phyloP scores from a whole-genome alignment of 2,329 filamentous ascomycete species.

The Tolypocladium cylindrosporum region DNA sequence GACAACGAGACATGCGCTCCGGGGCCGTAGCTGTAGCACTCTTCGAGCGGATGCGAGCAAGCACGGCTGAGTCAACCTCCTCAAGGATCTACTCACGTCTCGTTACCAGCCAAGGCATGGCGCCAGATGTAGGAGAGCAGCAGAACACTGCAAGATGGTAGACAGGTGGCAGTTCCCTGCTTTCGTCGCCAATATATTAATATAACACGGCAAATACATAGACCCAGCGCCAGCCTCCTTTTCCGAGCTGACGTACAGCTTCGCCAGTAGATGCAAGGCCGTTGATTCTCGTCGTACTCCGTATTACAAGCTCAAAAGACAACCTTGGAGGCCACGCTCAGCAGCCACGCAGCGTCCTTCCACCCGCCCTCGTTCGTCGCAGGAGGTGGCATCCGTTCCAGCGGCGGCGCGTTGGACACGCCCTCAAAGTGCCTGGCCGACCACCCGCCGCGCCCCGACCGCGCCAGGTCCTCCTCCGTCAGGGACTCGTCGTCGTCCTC shows the following conservation, averaged over 20 bases:
- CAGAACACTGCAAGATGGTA: neutral
- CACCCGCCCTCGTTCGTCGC: conserved; percentile 49
- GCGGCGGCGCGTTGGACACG: conserved; percentile 27
- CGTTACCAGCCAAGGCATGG: neutral
- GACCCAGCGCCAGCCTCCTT: neutral
- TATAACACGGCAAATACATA: neutral
- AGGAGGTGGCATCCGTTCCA: conserved; percentile 36
- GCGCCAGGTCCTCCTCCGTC: conserved; percentile 14
- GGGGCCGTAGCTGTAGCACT: too few relatives aligned
- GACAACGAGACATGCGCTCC: too few relatives aligned
- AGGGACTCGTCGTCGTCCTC: conserved; percentile 22
- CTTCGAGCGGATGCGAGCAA: too few relatives aligned
- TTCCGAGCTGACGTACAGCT: neutral
- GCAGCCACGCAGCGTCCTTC: conserved; percentile 58
- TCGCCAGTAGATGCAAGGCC: neutral
- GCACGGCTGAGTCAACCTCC: neutral
- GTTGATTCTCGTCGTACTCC: neutral
- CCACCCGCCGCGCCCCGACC: conserved; percentile 19
- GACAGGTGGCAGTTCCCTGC: neutral
- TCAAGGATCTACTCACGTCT: neutral
- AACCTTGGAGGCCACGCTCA: conserved; percentile 54
- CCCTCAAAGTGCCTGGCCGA: conserved; percentile 29
- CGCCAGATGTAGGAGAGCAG: neutral
- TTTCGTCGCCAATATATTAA: neutral
- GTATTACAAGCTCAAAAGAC: conserved; percentile 33